Percentiles rank a stretch among this genome's conserved stretches.
Evolutionary conservation across 2,329 filamentous ascomycete genomes (phyloP).

Genomic region (Pseudogymnoascus sp.): DNA sequence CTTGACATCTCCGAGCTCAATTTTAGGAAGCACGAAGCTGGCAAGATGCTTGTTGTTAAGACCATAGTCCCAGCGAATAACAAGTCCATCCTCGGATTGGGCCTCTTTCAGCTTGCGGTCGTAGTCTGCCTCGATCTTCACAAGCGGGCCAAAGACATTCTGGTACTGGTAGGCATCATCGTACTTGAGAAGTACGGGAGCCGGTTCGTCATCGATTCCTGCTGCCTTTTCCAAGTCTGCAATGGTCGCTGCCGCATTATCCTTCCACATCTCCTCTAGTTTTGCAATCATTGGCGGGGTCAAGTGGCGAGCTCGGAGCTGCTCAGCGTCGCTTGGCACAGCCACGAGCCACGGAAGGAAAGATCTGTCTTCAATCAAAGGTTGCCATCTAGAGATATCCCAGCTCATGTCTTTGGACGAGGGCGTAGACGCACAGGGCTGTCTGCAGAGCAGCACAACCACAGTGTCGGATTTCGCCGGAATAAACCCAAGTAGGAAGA

Average conservation of each 20-base stretch:
- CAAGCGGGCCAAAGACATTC: constrained; percentile 93
- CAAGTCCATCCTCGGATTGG: constrained; percentile 90
- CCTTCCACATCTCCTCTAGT: constrained; percentile 97
- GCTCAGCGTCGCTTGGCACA: constrained; percentile 84
- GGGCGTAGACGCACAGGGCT: constrained; percentile 88
- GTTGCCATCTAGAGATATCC: constrained; percentile 97
- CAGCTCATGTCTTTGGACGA: constrained; percentile 99
- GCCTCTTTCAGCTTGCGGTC: constrained; percentile 98
- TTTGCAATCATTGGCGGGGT: constrained; percentile 93
- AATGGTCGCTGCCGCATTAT: constrained; percentile 80
- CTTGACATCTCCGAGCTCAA: constrained; percentile 96
- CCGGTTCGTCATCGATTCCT: constrained; percentile 89
- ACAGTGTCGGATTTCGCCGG: constrained; percentile 98
- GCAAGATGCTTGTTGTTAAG: constrained; percentile 96
- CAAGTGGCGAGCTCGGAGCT: constrained; percentile 86
- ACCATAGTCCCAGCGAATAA: constrained; percentile 90
- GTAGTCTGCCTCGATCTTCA: constrained; percentile 99
- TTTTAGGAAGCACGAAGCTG: constrained; percentile 91
- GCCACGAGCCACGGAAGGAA: constrained; percentile 92
- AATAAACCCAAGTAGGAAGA: constrained; percentile 95
- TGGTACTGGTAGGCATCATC: constrained; percentile 98
- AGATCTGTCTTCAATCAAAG: constrained; percentile 90
- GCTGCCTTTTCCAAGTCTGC: constrained; percentile 85
- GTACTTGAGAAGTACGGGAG: constrained; percentile 85
- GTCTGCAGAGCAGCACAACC: constrained; percentile 90